Evolutionary conservation across 306 rosid species (phyloP), one percentile per base, ranked within the genome.

Genomic region (Mimosa bimucronata): DNA sequence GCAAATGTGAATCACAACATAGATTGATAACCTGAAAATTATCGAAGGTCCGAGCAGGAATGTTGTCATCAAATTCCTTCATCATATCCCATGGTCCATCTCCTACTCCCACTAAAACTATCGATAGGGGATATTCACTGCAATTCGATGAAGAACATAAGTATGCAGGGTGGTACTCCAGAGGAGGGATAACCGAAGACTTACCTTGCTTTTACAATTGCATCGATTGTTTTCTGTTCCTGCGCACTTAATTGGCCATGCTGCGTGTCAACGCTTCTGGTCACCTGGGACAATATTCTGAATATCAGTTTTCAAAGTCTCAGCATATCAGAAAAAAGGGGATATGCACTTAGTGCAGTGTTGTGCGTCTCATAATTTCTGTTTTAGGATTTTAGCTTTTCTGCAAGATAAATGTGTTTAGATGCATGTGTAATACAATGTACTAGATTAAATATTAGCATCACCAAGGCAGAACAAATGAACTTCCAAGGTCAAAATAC

Each of bases 31-130:
- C 98, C 94, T 94, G 97, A 74, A 92, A 94, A 81, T 94, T 92
- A 83, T 94, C 98, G 44, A 92, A 94, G 75, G 87, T 89, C 25
- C 98, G 87, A 64, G 92, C 89, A 60, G 98, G 97, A 66, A 94
- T 89, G 84, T 92, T 94, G 67, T 94, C 97, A 21, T 94, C 97
- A 53, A 94, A 94, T 74, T 90, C 92, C 83, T 80, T 90, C 98
- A 94, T 94, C 91, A 80, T 85, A 77, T 94, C 98, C 97, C 97
- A 94, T 18, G 98, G 98, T 69, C 97, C 98, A 86, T 94, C 98
- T 87, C 98, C 98, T 3, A 94, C 95, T 52, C 98, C 98, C 30
- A 94, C 98, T 81, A 94, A 46, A 60, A 94, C 82, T 82, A 94
- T 92, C 58, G 98, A 94, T 82, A 94, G 82, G 8, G 98, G 97